Conservation (phyloP, 2,329 filamentous ascomycete species). For the Microascus cirrosus region DNA sequence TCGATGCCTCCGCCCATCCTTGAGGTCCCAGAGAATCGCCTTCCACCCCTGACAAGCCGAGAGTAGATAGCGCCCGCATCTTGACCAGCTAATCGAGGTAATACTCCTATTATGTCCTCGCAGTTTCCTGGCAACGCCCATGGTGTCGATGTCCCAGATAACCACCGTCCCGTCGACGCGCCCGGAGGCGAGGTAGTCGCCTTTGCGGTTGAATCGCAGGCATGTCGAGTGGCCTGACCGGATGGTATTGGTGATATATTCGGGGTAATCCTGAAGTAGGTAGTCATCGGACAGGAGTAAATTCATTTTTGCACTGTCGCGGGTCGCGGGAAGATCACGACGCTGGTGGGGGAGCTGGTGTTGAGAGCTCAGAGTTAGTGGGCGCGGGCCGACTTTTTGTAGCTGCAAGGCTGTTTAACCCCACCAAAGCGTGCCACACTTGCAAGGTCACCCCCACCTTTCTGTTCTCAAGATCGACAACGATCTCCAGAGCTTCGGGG, state of each 20-base stretch:
- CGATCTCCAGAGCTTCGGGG: neutral
- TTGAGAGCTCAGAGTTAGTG: neutral
- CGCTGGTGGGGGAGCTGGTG: neutral
- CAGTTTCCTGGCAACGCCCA: slow-evolving; percentile 89
- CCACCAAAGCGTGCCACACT: neutral
- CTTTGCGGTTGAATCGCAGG: slow-evolving; percentile 82
- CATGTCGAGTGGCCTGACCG: slow-evolving; percentile 58
- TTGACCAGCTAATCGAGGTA: slow-evolving; percentile 90
- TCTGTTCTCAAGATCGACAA: neutral
- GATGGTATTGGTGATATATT: slow-evolving; percentile 78
- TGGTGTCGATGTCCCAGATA: slow-evolving; percentile 95
- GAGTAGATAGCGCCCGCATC: slow-evolving; percentile 80
- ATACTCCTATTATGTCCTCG: slow-evolving; percentile 89
- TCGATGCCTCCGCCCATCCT: slow-evolving; percentile 56
- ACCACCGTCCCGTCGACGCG: slow-evolving; percentile 90
- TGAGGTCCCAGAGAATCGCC: slow-evolving; percentile 88
- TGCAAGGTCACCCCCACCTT: neutral
- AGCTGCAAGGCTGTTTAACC: neutral
- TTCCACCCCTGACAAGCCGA: slow-evolving; percentile 96
- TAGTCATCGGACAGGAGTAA: slow-evolving; percentile 50
- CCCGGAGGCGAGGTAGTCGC: slow-evolving; percentile 89
- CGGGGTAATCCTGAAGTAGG: slow-evolving; percentile 72
- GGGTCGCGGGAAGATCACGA: neutral
- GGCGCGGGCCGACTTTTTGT: neutral
- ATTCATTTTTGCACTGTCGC: slow-evolving; percentile 33